Conservation (phyloP, 306 rosid species). For the Oemleria cerasiformis region DNA sequence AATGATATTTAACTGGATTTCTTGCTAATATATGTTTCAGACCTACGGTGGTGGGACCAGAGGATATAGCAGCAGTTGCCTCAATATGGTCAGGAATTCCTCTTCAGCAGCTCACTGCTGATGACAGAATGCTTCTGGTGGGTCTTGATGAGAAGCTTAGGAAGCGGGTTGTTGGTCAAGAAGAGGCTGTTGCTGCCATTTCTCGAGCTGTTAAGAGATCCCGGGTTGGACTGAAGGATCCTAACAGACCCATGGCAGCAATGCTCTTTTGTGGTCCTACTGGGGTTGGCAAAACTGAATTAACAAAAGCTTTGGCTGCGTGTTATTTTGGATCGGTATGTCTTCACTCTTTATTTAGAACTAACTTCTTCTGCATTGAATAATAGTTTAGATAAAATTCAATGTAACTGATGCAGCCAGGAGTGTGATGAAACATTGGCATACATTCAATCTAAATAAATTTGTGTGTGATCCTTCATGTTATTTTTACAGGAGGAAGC, state of each 20-base stretch:
- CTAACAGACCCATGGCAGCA: constrained; percentile 70
- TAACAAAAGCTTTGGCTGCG: constrained; percentile 69
- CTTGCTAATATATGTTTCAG: constrained; percentile 36
- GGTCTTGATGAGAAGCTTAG: constrained; percentile 63
- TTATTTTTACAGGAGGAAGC: constrained; percentile 58
- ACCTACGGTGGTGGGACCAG: constrained; percentile 50
- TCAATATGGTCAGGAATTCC: constrained; percentile 85
- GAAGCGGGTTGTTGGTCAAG: constrained; percentile 76
- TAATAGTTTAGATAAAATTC: background rate
- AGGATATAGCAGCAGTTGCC: constrained; percentile 77
- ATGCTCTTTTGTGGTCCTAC: constrained; percentile 84
- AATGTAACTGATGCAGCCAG: constrained; percentile 3
- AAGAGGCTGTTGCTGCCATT: constrained; percentile 72
- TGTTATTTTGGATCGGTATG: constrained; percentile 83
- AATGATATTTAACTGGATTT: constrained; percentile 31
- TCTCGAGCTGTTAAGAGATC: constrained; percentile 77
- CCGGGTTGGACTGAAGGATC: constrained; percentile 76
- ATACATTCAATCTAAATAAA: background rate
- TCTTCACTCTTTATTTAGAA: constrained; percentile 16
- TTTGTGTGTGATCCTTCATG: constrained; percentile 15
- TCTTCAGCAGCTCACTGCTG: constrained; percentile 72
- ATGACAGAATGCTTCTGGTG: constrained; percentile 52
- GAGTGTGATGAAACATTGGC: background rate
- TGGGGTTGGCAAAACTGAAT: constrained; percentile 90
- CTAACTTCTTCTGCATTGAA: background rate